phyloP scores from a whole-genome alignment of 495 filamentous ascomycete species.

The Penicillium herquei region DNA sequence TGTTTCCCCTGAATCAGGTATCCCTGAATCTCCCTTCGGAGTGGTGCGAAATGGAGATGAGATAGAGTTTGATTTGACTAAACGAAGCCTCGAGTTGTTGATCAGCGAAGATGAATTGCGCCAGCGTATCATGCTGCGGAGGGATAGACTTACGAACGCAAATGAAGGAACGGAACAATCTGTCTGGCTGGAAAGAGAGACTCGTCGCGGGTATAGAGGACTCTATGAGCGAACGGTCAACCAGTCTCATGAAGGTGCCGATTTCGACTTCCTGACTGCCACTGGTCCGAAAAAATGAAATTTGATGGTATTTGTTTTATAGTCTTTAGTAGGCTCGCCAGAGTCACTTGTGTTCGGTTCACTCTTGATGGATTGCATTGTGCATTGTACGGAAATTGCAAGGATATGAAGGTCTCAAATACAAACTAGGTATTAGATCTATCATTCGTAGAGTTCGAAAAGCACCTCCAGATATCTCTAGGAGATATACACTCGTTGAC shows the following conservation, averaged over 20 bases:
- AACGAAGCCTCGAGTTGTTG: constrained; percentile 2
- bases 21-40: constrained; percentile 50
- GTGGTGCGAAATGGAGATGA: constrained; percentile 54
- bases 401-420: too few relatives aligned
- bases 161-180: background rate
- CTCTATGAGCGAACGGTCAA: constrained; percentile 59
- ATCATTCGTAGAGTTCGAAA: too few relatives aligned
- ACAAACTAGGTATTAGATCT: too few relatives aligned
- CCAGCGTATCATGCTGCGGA: background rate
- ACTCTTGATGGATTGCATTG: too few relatives aligned
- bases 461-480: too few relatives aligned
- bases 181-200: constrained; percentile 30
- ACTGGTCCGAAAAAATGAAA: background rate
- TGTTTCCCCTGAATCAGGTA: constrained; percentile 55
- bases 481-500: too few relatives aligned
- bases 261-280: constrained; percentile 60
- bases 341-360: too few relatives aligned
- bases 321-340: too few relatives aligned
- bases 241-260: constrained; percentile 55
- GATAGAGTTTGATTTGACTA: constrained; percentile 49
- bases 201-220: constrained; percentile 52
- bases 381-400: too few relatives aligned
- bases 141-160: background rate
- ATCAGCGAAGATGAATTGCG: background rate
- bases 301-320: too few relatives aligned